Evolutionary conservation across 441 rosid genomes (phyloP), one percentile per base, ranked within the genome.

Genomic region (Gossypium aridum): DNA sequence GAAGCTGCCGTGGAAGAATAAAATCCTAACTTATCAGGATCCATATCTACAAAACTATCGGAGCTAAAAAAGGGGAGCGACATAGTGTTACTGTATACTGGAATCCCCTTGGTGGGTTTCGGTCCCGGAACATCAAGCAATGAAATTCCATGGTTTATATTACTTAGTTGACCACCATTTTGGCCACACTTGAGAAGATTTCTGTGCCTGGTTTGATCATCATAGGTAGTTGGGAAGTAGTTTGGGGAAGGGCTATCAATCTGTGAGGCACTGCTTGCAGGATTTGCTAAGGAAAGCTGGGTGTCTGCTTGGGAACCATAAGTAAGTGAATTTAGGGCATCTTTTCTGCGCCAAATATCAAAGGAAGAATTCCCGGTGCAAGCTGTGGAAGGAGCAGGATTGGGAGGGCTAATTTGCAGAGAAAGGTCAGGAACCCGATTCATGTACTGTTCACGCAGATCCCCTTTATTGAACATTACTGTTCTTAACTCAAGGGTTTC

Each of bases 351-450:
- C 77, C 79, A 67, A n/a, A 76, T 63, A 65, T 56, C 55, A 5
- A 70, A 75, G 74, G 66, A 54, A 17, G 80, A 83, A 76, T 53
- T 79, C 23, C 7, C 79, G 13, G 71, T 66, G 74, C 79, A 65
- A 64, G 76, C 47, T 7, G 80, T 78, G 26, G 83, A 70, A 28
- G 77, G 74, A 39, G 83, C 73, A 31, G 62, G 77, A 53, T 77
- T 68, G 17, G 83, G 84, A 22, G 81, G 84, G 76, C 83, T 77
- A 57, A 81, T 84, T 64, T 81, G 84, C 9, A 81, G 75, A 2
- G 87, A 81, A 39, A 81, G 87, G 75, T 84, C 87, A 19, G 82
- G 85, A 61, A 62, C 25, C 64, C 2, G 69, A 76, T 45, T 56
- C 72, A 63, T 17, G 63, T 71, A 76, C 10, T 70, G 64, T 37